Evolutionary conservation across 176 grass and related monocot species (phyloP).

Genomic region (Aegilops sharonensis): DNA sequence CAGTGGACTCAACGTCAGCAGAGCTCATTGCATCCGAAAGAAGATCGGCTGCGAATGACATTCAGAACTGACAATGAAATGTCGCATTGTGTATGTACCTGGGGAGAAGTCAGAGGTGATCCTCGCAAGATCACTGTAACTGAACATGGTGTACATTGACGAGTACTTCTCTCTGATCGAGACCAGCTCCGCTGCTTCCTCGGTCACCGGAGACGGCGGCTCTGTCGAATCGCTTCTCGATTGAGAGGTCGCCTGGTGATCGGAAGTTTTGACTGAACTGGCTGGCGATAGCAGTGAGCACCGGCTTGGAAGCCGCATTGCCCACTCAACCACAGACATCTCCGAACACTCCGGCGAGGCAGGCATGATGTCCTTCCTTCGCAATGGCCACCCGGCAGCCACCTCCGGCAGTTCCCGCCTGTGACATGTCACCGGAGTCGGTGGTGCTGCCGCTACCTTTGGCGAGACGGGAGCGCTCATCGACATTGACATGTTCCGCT

Average conservation of each 20-base stretch:
- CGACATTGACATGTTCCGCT: conserved; percentile 21
- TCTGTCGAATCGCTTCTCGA: neutral
- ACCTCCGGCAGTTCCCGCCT: conserved; percentile 18
- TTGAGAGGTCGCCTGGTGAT: neutral
- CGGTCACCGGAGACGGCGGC: neutral
- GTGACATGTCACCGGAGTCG: neutral
- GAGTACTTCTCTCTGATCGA: conserved; percentile 60
- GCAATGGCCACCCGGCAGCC: conserved; percentile 63
- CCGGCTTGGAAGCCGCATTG: conserved; percentile 76
- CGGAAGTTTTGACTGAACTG: neutral
- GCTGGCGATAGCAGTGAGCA: conserved; percentile 20
- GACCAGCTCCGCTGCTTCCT: conserved; percentile 31
- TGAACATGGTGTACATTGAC: conserved; percentile 62
- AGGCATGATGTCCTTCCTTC: conserved; percentile 23
- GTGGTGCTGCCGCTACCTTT: neutral
- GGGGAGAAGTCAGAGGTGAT: conserved; percentile 70
- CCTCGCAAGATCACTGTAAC: conserved; percentile 48
- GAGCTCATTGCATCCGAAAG: neutral
- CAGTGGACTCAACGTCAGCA: neutral
- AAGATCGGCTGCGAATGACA: neutral
- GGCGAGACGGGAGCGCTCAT: conserved; percentile 18
- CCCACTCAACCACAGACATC: conserved; percentile 78
- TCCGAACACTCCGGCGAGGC: conserved; percentile 36
- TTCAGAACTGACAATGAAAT: neutral
- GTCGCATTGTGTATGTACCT: conserved; percentile 25